Conservation (phyloP, 164 flowering plant species). For the Houttuynia cordata region DNA sequence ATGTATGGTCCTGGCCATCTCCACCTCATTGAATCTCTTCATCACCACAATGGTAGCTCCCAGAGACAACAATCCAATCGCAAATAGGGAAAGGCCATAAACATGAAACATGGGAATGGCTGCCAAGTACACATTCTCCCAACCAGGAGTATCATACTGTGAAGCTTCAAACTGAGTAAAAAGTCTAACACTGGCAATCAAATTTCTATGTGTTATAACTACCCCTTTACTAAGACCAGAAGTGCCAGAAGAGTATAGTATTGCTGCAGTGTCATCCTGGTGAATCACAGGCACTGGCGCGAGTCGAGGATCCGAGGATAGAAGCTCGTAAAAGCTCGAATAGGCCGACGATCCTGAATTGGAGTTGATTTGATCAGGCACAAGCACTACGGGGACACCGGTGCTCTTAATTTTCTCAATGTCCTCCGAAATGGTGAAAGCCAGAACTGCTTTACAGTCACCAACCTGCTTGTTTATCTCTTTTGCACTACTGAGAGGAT, state of each 20-base stretch:
- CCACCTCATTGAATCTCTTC: slow-evolving; percentile 44
- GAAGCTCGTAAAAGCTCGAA: slow-evolving; percentile 22
- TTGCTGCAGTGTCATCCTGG: slow-evolving; percentile 61
- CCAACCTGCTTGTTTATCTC: slow-evolving; percentile 39
- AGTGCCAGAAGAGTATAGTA: slow-evolving; percentile 77
- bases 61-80: slow-evolving; percentile 43
- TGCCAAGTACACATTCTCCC: slow-evolving; percentile 45
- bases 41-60: slow-evolving; percentile 57
- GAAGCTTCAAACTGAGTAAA: slow-evolving; percentile 68
- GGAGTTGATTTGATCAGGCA: slow-evolving; percentile 22
- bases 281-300: slow-evolving; percentile 25
- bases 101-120: slow-evolving; percentile 73
- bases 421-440: slow-evolving; percentile 21
- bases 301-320: slow-evolving; percentile 13
- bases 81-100: slow-evolving; percentile 59
- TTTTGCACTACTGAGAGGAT: slow-evolving; percentile 35
- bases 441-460: slow-evolving; percentile 24
- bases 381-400: slow-evolving; percentile 28
- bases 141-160: slow-evolving; percentile 24
- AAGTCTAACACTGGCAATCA: slow-evolving; percentile 50
- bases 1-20: slow-evolving; percentile 38
- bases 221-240: slow-evolving; percentile 72
- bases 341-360: slow-evolving; percentile 1
- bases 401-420: slow-evolving; percentile 16
- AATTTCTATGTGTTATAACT: slow-evolving; percentile 52